Base-by-base conservation (phyloP, 306 rosid species). In the Cucurbita argyrosperma region DNA sequence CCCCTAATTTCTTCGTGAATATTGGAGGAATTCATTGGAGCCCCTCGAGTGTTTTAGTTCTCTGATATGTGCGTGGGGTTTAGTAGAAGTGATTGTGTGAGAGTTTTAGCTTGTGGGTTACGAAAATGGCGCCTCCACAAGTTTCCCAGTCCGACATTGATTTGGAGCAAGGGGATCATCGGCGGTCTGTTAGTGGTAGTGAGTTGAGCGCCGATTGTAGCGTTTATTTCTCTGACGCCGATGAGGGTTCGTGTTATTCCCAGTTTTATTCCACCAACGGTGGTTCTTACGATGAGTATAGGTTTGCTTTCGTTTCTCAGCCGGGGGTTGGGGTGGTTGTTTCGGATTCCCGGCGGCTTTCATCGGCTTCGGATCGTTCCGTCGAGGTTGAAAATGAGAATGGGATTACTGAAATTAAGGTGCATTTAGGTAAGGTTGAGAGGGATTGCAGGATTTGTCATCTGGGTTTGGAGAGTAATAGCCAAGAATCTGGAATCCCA, bases 381-480 rank as follows among this genome's bases (percentile, higher is more conserved):
- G 89, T 85, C 52, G 83, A 77, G 74, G 78, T 87, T 43, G 98
- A 83, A 76, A 80, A 77, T 78, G 86, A 78, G 79, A 79, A 30
- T 71, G 97, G 84, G 82, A 77, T 80, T 68, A 84, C 89, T 37
- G 98, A 94, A 78, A 75, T 84, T 58, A 90, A 89, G 85, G 88
- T 91, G 88, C 95, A 88, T 87, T 94, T 89, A 80, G 83, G 79
- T 56, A 86, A 82, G 79, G 87, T 81, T 12, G 99, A 95, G 85
- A 91, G 84, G 42, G 96, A 91, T 79, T 95, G 99, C 74, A 80
- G 99, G 81, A 95, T 95, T 83, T 95, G 99, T 74, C 99, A 95
- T 65, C 81, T 95, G 92, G 96, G 99, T 74, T 88, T 95, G 96
- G 97, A 89, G 75, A 91, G 92, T 80, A 92, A 91, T 15, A 88